Evolutionary conservation across 2,329 filamentous ascomycete species (phyloP).

Genomic region (Monilinia fructigena): DNA sequence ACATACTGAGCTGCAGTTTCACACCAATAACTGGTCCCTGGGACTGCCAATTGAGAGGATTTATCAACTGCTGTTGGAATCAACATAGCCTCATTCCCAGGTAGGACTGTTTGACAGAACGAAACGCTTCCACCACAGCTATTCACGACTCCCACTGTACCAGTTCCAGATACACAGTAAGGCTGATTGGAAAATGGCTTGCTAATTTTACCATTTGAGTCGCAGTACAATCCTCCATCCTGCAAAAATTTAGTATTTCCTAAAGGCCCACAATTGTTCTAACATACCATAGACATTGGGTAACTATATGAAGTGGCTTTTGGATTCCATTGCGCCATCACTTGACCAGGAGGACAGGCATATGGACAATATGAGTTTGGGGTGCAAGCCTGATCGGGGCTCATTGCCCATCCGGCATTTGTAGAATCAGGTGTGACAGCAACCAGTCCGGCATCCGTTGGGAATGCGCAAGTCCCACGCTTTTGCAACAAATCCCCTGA

Average conservation of each 20-base stretch:
- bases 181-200: constrained; percentile 68
- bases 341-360: constrained; percentile 71
- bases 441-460: constrained; percentile 64
- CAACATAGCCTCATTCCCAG: constrained; percentile 78
- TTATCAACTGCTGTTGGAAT: constrained; percentile 69
- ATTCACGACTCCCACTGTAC: constrained; percentile 64
- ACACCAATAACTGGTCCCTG: constrained; percentile 68
- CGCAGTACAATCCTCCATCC: constrained; percentile 74
- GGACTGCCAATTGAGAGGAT: constrained; percentile 64
- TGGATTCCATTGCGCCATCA: constrained; percentile 78
- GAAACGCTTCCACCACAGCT: constrained; percentile 61
- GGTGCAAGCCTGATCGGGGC: constrained; percentile 67
- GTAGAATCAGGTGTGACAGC: constrained; percentile 59
- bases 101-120: constrained; percentile 77
- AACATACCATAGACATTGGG: constrained; percentile 68
- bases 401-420: constrained; percentile 80
- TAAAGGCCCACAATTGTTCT: background rate
- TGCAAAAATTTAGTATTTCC: constrained; percentile 40
- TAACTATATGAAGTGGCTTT: constrained; percentile 64
- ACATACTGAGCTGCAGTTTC: constrained; percentile 72
- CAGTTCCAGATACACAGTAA: constrained; percentile 69
- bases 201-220: constrained; percentile 60
- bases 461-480: constrained; percentile 59
- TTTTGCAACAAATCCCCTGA: constrained; percentile 33
- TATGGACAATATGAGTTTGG: constrained; percentile 72